These are phyloP conservation scores for Beauveria sp. DNA, from an alignment of 2,329 filamentous ascomycete genomes.

Conservation along the genomic window DNA sequence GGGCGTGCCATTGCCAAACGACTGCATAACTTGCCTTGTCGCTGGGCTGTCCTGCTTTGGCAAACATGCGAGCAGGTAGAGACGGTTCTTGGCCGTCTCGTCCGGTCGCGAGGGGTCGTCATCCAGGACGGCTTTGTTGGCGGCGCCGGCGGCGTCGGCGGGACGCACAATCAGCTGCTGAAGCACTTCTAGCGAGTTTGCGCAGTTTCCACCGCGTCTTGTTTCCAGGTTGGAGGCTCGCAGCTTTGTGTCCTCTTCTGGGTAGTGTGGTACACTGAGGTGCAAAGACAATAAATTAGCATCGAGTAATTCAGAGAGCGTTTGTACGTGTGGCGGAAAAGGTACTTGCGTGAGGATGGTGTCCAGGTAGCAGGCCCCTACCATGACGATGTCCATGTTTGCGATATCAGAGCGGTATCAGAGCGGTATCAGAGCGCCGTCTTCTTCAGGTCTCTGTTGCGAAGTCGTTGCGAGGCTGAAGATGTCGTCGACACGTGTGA, in stretches of 20 bases:
- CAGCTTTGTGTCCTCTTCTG: conserved; percentile 64
- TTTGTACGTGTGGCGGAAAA: background rate
- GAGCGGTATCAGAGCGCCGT: too few relatives aligned
- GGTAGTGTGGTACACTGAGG: conserved; percentile 56
- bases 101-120: background rate
- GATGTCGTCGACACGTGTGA: background rate
- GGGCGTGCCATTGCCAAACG: conserved; percentile 36
- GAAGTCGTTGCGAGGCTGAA: background rate
- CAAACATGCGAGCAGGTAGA: conserved; percentile 44
- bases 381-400: conserved; percentile 53
- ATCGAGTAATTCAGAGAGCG: background rate
- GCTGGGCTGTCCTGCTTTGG: conserved; percentile 45
- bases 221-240: conserved; percentile 52
- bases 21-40: conserved; percentile 43
- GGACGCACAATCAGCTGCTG: conserved; percentile 45
- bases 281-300: background rate
- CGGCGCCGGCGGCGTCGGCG: background rate
- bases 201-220: conserved; percentile 65
- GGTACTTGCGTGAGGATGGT: conserved; percentile 54
- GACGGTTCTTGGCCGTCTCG: conserved; percentile 16
- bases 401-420: too few relatives aligned
- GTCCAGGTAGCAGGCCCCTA: conserved; percentile 64
- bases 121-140: conserved; percentile 13
- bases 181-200: conserved; percentile 64
- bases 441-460: background rate